A percentile compares a stretch with the other conserved stretches of the same genome.
Conservation (phyloP, 306 rosid genomes). For the Canavalia gladiata region DNA sequence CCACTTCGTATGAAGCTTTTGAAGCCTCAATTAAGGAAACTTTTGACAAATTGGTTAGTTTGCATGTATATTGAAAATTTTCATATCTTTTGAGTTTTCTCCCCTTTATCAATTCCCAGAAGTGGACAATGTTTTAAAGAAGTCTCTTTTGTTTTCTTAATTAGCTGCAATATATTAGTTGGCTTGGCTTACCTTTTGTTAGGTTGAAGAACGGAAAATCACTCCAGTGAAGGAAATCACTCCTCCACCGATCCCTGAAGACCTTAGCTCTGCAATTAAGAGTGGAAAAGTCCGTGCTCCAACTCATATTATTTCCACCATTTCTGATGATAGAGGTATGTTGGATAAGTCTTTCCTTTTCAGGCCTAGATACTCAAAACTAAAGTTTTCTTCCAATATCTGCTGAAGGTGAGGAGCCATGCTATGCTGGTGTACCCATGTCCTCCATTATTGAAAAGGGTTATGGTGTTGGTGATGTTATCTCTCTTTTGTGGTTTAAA, state of each 20-base stretch:
- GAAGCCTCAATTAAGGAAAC: slow-evolving; percentile 85
- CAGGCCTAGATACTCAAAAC: slow-evolving; percentile 28
- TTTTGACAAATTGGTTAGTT: slow-evolving; percentile 84
- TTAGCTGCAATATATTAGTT: slow-evolving; percentile 15
- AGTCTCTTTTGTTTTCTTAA: slow-evolving; percentile 39
- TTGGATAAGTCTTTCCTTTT: slow-evolving; percentile 20
- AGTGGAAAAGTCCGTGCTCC: slow-evolving; percentile 99
- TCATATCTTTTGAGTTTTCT: slow-evolving; percentile 13
- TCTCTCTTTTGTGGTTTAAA: slow-evolving; percentile 97
- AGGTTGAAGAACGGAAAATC: slow-evolving; percentile 82
- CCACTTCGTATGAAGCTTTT: slow-evolving; percentile 90
- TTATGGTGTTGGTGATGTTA: slow-evolving; percentile 92
- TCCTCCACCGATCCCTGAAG: slow-evolving; percentile 98
- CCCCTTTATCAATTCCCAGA: slow-evolving; percentile 13
- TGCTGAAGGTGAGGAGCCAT: slow-evolving; percentile 93
- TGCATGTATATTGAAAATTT: slow-evolving; percentile 46
- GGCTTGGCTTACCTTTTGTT: slow-evolving; percentile 37
- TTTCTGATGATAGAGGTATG: slow-evolving; percentile 97
- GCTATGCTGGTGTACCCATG: slow-evolving; percentile 99
- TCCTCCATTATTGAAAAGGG: slow-evolving; percentile 96
- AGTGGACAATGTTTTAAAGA: slow-evolving; percentile 10
- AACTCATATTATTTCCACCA: slow-evolving; percentile 96
- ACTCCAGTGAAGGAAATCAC: slow-evolving; percentile 80
- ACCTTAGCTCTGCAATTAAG: slow-evolving; percentile 83
- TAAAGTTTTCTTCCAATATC: slow-evolving; percentile 47